Evolutionary conservation across 768 basidiomycete genomes (phyloP).

Genomic region (Lactarius indigo): DNA sequence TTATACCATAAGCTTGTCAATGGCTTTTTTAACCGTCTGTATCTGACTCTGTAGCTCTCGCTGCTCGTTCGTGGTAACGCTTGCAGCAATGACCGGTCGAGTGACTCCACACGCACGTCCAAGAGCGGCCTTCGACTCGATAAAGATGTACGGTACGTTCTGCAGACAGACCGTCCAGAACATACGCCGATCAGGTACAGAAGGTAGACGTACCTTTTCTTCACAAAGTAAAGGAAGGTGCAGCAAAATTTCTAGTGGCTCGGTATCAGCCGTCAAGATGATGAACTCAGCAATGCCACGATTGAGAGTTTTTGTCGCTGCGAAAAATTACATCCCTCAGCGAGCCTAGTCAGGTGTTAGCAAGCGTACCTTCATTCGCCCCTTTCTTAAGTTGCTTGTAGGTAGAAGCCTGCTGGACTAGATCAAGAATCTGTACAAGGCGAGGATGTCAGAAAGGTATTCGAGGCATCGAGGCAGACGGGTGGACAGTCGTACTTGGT

Average conservation of each 20-base stretch:
- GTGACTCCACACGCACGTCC: slow-evolving; percentile 96
- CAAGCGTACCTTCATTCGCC: slow-evolving; percentile 86
- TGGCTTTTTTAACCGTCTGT: slow-evolving; percentile 73
- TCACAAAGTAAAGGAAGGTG: slow-evolving; percentile 97
- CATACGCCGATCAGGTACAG: neutral
- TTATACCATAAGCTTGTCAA: slow-evolving; percentile 63
- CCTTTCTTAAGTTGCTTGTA: slow-evolving; percentile 99
- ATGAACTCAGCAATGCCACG: slow-evolving; percentile 98
- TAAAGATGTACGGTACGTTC: slow-evolving; percentile 96
- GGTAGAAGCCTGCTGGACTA: slow-evolving; percentile 92
- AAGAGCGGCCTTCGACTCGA: slow-evolving; percentile 92
- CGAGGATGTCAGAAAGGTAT: neutral
- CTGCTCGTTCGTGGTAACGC: slow-evolving; percentile 94
- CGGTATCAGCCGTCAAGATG: slow-evolving; percentile 93
- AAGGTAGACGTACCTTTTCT: slow-evolving; percentile 71
- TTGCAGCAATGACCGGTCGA: slow-evolving; percentile 91
- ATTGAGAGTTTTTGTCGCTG: slow-evolving; percentile 97
- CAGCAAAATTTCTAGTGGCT: slow-evolving; percentile 95
- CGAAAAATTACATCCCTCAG: neutral
- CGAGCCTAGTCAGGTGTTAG: neutral
- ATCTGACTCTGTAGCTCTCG: slow-evolving; percentile 90
- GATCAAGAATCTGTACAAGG: slow-evolving; percentile 75
- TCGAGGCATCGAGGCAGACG: neutral
- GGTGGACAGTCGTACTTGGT: slow-evolving; percentile 54
- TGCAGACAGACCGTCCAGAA: slow-evolving; percentile 31